A percentile compares a stretch with the other conserved stretches of the same genome.
Evolutionary conservation across 495 filamentous ascomycete genomes (phyloP).

Genomic region (Saxispiralis lemnorum): DNA sequence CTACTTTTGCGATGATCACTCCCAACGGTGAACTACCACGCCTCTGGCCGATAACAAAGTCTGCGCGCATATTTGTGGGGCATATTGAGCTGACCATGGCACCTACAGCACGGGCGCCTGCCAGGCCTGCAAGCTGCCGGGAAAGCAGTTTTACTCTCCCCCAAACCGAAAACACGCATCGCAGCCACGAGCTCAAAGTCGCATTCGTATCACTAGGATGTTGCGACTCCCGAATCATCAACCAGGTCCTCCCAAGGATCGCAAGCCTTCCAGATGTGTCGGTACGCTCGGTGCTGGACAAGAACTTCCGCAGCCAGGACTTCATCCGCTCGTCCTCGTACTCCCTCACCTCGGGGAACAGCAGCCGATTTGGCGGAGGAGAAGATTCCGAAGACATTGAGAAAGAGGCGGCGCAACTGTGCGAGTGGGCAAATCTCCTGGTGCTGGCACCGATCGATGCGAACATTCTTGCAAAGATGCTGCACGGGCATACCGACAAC

Average conservation of each 20-base stretch:
- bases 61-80: no score
- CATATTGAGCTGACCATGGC: no score
- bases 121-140: no score
- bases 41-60: no score
- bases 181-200: slow-evolving; percentile 7
- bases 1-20: no score
- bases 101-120: no score
- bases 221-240: slow-evolving; percentile 5
- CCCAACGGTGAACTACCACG: no score
- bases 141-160: no score
- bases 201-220: slow-evolving; percentile 13
- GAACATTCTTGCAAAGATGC: slow-evolving; percentile 64
- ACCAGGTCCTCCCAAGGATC: slow-evolving; percentile 5
- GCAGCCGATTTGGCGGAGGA: neutral
- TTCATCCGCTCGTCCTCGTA: slow-evolving; percentile 8
- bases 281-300: slow-evolving; percentile 10
- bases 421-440: slow-evolving; percentile 75
- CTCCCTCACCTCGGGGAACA: slow-evolving; percentile 8
- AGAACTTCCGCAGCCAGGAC: slow-evolving; percentile 8
- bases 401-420: slow-evolving; percentile 46
- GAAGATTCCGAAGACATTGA: slow-evolving; percentile 7
- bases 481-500: slow-evolving; percentile 58
- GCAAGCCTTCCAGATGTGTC: slow-evolving; percentile 10
- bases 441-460: slow-evolving; percentile 71
- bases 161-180: no score